These are phyloP conservation scores for Datisca glomerata DNA, from an alignment of 306 rosid species.

Conservation along the genomic window DNA sequence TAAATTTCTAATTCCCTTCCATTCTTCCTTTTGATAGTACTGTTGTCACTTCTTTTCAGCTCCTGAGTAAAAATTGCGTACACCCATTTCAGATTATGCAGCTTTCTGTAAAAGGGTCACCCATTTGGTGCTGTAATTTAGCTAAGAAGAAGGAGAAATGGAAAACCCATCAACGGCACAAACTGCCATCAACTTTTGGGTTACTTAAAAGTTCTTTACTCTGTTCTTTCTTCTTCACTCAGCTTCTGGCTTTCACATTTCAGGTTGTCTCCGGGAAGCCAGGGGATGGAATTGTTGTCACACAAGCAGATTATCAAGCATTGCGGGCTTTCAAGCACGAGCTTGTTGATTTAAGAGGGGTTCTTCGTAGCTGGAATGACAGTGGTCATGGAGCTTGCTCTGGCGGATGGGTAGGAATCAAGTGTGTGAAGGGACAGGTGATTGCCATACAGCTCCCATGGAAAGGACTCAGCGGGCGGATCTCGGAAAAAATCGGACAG, in stretches of 20 bases:
- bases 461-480: constrained; percentile 71
- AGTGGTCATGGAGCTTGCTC: constrained; percentile 73
- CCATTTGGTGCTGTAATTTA: constrained; percentile 2
- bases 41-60: not conserved
- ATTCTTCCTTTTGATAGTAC: not conserved
- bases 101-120: constrained; percentile 3
- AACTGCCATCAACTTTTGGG: no score
- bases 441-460: constrained; percentile 91
- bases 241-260: constrained; percentile 11
- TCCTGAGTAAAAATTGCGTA: constrained; percentile 4
- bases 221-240: constrained; percentile 21
- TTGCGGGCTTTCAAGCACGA: constrained; percentile 57
- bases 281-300: constrained; percentile 58
- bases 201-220: constrained; percentile 6
- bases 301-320: constrained; percentile 46
- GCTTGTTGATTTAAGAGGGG: constrained; percentile 47
- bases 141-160: constrained; percentile 2
- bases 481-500: constrained; percentile 64
- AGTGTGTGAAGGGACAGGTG: constrained; percentile 80
- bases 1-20: not conserved
- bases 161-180: not conserved
- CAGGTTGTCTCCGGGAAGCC: constrained; percentile 27
- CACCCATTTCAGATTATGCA: constrained; percentile 14
- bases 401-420: constrained; percentile 86
- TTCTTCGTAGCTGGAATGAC: constrained; percentile 72